Conservation (phyloP, 352 stramenopile genomes). For the Phytopythium litorale region DNA sequence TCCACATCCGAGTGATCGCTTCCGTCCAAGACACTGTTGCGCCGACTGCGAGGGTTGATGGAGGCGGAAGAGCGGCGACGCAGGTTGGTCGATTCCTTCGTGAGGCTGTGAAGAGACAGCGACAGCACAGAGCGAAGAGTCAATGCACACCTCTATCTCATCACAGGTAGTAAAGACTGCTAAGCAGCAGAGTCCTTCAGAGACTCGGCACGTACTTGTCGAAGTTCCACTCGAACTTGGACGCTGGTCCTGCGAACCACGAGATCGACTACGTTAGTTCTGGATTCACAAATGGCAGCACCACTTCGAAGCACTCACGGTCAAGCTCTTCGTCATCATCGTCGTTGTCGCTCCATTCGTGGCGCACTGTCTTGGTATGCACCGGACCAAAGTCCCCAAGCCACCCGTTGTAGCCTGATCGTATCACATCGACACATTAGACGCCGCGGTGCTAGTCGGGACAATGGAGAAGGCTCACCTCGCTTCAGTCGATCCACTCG, state of each 20-base stretch:
- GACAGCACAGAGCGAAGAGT: not conserved
- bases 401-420: conserved; percentile 66
- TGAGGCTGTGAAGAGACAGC: not conserved
- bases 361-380: conserved; percentile 68
- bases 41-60: not conserved
- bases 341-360: conserved; percentile 35
- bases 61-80: not conserved
- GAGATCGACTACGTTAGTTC: not conserved
- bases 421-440: not conserved
- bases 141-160: not conserved
- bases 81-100: not conserved
- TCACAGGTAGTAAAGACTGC: no score
- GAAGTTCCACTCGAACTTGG: conserved; percentile 63
- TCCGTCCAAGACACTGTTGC: not conserved
- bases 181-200: not conserved
- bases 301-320: not conserved
- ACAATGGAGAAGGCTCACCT: conserved; percentile 11
- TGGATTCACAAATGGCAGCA: not conserved
- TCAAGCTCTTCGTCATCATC: conserved; percentile 14
- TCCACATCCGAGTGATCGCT: not conserved
- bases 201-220: conserved; percentile 23
- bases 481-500: conserved; percentile 16
- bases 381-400: conserved; percentile 67
- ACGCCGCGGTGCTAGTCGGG: not conserved
- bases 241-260: conserved; percentile 8